Base-by-base conservation (phyloP, 192 early-diverging fungal genomes). In the Coemansia sp. region DNA sequence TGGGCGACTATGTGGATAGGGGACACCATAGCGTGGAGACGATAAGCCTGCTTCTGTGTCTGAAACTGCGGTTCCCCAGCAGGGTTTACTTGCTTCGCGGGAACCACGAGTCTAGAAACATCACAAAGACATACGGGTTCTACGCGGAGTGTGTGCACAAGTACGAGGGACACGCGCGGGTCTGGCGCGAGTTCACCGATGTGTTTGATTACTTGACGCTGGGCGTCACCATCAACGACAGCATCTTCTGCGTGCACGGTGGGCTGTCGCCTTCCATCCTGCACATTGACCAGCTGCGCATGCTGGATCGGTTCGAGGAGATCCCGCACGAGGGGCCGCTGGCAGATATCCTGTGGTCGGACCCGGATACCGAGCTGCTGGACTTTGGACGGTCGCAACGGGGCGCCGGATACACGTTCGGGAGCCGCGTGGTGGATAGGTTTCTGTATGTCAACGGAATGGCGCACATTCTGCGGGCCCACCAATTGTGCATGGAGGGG, bases 1-100 rank as follows among this genome's bases (percentile, higher is more conserved):
- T 99, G 88, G 97, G 97, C 44, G 97, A 99, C 82, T 99, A 96
- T 76, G 97, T 99, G 7, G 97, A 99, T 87, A 90, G 97, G 53
- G 97, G 97, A n/a, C 95, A 97, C 83, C 94, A 97, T 85, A 94
- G 92, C 85, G 89, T 98, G 11, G 95, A 98, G 71, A 97, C 95
- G 17, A 97, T 98, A 42, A 87, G 92, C 9, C 81, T 98, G 7
- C 84, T 98, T 64, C 87, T 88, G 1, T 93, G 93, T 68, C 74
- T 97, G 2, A 98, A 98, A 67, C 75, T 98, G 46, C 78, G 94
- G 43, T 95, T 93, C 75, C 96, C 96, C 2, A 81, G 88, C n/a
- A 77, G 96, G 59, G 88, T 98, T 14, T 91, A 92, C 48, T 80
- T 98, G 25, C 86, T 98, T 39, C 84, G 96, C 14, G 96, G 96